These are phyloP conservation scores for Terana coerulea DNA, from an alignment of 768 basidiomycete species.

Conservation along the genomic window DNA sequence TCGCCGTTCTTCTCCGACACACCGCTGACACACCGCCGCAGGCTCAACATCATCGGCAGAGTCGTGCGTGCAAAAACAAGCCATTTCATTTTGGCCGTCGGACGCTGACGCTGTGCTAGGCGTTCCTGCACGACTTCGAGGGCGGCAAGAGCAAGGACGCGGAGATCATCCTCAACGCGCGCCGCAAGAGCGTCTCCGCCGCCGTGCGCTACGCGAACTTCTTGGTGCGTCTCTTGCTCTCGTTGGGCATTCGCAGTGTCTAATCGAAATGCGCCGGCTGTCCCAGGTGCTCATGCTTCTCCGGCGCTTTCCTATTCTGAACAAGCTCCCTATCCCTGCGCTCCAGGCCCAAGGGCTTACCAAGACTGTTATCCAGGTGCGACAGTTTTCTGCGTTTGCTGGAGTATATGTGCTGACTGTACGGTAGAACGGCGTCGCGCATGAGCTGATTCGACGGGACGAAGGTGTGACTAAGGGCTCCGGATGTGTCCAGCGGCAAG, in stretches of 20 bases:
- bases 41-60: neutral
- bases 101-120: constrained; percentile 8
- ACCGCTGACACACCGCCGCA: neutral
- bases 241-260: too few relatives aligned
- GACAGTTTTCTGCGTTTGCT: neutral
- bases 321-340: constrained; percentile 17
- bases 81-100: neutral
- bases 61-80: neutral
- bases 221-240: neutral
- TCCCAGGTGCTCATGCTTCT: constrained; percentile 20
- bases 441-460: neutral
- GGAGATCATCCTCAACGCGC: constrained; percentile 17
- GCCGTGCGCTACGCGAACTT: neutral
- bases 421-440: neutral
- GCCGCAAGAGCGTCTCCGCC: constrained; percentile 3
- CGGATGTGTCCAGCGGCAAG: neutral
- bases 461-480: neutral
- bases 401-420: too few relatives aligned
- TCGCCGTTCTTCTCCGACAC: neutral
- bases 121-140: constrained; percentile 35
- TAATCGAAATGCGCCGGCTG: neutral
- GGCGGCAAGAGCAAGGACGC: constrained; percentile 26
- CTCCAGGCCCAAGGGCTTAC: constrained; percentile 20
- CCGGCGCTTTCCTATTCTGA: constrained; percentile 26
- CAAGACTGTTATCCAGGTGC: constrained; percentile 10